A percentile compares a stretch with the other conserved stretches of the same genome.
Conservation (phyloP, 148 eudicot genomes). For the Oxyria digyna region DNA sequence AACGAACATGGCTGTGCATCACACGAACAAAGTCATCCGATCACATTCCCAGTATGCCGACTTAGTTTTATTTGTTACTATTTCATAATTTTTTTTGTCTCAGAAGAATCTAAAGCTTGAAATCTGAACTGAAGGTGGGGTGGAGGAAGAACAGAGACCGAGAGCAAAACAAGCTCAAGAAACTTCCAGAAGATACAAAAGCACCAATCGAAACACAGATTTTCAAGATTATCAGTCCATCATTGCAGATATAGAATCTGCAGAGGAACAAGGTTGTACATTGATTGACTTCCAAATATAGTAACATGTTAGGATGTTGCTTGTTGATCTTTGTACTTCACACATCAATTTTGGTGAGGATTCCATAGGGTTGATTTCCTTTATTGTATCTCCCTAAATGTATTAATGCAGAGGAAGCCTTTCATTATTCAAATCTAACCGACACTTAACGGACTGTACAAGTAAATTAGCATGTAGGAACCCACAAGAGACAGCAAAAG, state of each 20-base stretch:
- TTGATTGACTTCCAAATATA: conserved; percentile 36
- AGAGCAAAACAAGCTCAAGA: not conserved
- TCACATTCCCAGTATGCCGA: conserved; percentile 4
- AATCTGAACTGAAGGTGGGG: not conserved
- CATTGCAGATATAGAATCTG: conserved; percentile 22
- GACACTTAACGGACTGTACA: no score
- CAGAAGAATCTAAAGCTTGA: not conserved
- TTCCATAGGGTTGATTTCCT: not conserved
- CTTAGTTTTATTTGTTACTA: not conserved
- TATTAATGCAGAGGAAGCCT: not conserved
- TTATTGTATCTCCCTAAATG: not conserved
- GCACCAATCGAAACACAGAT: not conserved
- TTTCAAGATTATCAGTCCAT: conserved; percentile 9
- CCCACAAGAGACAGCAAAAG: no score
- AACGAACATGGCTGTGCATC: conserved; percentile 67
- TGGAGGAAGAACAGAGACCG: not conserved
- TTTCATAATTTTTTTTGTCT: not conserved
- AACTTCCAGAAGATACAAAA: not conserved
- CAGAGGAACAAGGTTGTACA: conserved; percentile 25
- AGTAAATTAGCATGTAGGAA: no score
- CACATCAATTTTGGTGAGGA: not conserved
- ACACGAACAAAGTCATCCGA: conserved; percentile 33
- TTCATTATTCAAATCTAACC: no score
- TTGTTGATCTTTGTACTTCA: not conserved
- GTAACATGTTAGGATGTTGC: not conserved